phyloP scores from a whole-genome alignment of 2,329 filamentous ascomycete species.

The Zasmidium angulare region DNA sequence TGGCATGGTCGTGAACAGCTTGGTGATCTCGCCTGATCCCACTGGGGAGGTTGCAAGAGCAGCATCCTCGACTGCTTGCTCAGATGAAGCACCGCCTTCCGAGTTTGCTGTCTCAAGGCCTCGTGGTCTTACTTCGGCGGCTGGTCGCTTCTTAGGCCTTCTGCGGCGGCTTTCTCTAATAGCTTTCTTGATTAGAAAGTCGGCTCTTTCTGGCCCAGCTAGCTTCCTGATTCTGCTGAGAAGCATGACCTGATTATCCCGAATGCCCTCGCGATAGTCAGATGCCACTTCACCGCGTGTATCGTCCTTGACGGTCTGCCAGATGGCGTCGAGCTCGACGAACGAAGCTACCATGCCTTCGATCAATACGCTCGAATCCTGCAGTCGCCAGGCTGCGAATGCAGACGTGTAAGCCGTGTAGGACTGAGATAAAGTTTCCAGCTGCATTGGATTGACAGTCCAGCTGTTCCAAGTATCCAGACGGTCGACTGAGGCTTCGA shows the following conservation, averaged over 20 bases:
- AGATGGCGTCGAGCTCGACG: slow-evolving; percentile 79
- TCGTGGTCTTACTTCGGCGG: slow-evolving; percentile 69
- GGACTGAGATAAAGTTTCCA: slow-evolving; percentile 63
- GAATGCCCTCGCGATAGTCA: slow-evolving; percentile 77
- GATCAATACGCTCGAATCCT: slow-evolving; percentile 73
- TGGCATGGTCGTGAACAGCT: slow-evolving; percentile 63
- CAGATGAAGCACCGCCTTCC: slow-evolving; percentile 17
- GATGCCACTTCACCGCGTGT: slow-evolving; percentile 70
- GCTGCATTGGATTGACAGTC: slow-evolving; percentile 62
- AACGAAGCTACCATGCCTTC: slow-evolving; percentile 86
- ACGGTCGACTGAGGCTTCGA: slow-evolving; percentile 70
- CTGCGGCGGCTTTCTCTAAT: slow-evolving; percentile 69
- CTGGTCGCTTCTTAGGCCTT: slow-evolving; percentile 63
- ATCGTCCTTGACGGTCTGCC: slow-evolving; percentile 78
- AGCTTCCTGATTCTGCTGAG: slow-evolving; percentile 78
- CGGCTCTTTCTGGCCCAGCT: slow-evolving; percentile 69
- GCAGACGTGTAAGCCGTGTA: slow-evolving; percentile 75
- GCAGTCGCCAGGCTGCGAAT: slow-evolving; percentile 80
- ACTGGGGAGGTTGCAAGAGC: slow-evolving; percentile 16
- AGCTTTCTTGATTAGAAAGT: slow-evolving; percentile 71
- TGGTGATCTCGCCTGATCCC: slow-evolving; percentile 46
- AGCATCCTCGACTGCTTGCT: slow-evolving; percentile 22
- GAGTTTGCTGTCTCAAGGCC: slow-evolving; percentile 42
- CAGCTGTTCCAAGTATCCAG: slow-evolving; percentile 66
- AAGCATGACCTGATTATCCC: slow-evolving; percentile 76